Base-by-base conservation (phyloP, 2,329 filamentous ascomycete genomes). In the Xylariomycetidae sp. region DNA sequence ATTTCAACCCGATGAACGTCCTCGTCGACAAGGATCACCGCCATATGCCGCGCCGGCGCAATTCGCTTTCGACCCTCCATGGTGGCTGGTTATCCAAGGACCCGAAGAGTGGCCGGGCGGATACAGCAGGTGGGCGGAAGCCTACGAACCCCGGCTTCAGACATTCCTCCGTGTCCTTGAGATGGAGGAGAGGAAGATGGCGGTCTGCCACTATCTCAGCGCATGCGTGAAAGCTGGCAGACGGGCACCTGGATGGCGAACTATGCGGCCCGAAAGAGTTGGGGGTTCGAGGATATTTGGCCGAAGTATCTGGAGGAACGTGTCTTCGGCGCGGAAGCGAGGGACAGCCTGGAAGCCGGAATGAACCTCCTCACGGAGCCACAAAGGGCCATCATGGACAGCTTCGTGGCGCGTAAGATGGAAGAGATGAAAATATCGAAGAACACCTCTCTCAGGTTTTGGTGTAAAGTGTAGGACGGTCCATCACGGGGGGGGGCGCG, bases 211-310 rank as follows among this genome's bases (percentile, higher is more conserved):
- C 48, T 63, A 9, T 63, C 57, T 0, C 35, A 25, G n/a, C 46
- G 54, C 8, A 64, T 65, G 59, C 37, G 50, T 6, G 45, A 58
- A 19, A 60, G 55, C 37, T 63, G 58, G 61, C 52, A 58, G 16
- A 57, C 41, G 4, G 37, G 48, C 8, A 40, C 44, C 2, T 61
- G 56, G 42, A 53, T 52, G 52, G 15, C 61, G n/a, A 55, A 47
- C 32, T 60, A 60, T 19, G 59, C 53, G 3, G 54, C 52, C 4
- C 54, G 56, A 29, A 60, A 58, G 24, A 60, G 56, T 34, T 63
- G 56, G 55, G 56, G 51, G 0, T 61, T 64, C 41, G 60, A 65
- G 34, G 42, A 44, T 9, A 39, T 63, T 6, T 64, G 35, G 35
- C 64, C 59, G 60, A 57, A 47, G 32, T 56, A 41, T 36, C 37